A percentile compares a stretch with the other conserved stretches of the same genome.
Conservation (phyloP, 2,329 filamentous ascomycete genomes). For the Coniella vitis region DNA sequence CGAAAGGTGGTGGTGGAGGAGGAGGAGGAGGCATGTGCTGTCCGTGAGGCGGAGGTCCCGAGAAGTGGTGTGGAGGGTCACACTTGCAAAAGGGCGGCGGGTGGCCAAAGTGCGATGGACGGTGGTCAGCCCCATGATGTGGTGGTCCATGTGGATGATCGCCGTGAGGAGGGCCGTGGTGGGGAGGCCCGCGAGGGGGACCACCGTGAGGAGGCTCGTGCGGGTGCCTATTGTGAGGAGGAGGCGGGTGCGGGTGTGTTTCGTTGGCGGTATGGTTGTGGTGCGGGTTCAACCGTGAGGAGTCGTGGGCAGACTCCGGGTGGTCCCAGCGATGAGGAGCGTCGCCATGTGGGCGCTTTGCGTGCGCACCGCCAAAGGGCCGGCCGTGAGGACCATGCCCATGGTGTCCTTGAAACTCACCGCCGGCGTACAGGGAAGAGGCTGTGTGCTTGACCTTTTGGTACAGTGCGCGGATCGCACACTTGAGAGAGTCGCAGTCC, state of each 20-base stretch:
- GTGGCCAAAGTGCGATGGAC: slow-evolving; percentile 20
- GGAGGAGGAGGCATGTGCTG: slow-evolving; percentile 15
- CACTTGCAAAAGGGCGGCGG: slow-evolving; percentile 24
- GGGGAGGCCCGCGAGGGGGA: too few species aligned
- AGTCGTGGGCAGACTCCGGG: slow-evolving; percentile 13
- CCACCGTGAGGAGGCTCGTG: too few species aligned
- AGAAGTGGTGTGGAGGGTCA: slow-evolving; percentile 21
- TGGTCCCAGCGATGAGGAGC: not conserved
- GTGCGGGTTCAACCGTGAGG: slow-evolving; percentile 17
- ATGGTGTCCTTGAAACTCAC: slow-evolving; percentile 14
- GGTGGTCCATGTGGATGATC: too few species aligned
- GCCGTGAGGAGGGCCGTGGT: too few species aligned
- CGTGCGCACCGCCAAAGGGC: slow-evolving; percentile 16
- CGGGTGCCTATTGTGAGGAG: too few species aligned
- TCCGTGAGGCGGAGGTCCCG: slow-evolving; percentile 13
- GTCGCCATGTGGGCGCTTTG: slow-evolving; percentile 11
- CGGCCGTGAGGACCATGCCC: slow-evolving; percentile 18
- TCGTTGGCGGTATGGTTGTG: slow-evolving; percentile 20
- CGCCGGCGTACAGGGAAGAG: slow-evolving; percentile 25
- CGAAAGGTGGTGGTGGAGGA: not conserved
- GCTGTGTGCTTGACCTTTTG: slow-evolving; percentile 32
- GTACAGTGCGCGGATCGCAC: slow-evolving; percentile 34
- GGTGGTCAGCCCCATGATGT: not conserved
- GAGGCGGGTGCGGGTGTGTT: slow-evolving; percentile 19
- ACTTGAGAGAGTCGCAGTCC: slow-evolving; percentile 36